Conservation (phyloP, 306 rosid species). For the Mucuna pruriens region DNA sequence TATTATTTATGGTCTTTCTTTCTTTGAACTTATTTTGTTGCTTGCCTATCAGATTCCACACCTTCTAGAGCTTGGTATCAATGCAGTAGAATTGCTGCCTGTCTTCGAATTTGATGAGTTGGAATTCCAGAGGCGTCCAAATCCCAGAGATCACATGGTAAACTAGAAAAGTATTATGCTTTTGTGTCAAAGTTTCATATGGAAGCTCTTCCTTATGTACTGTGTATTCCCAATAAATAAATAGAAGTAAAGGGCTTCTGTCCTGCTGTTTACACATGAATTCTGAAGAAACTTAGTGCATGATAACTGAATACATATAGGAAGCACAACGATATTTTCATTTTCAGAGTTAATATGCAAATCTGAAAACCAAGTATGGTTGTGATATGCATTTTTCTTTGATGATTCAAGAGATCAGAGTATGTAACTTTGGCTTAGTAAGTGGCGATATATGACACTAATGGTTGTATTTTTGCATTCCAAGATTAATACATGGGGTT, state of each 20-base stretch:
- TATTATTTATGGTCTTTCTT: not conserved
- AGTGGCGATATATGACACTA: conserved; percentile 30
- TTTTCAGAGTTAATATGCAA: conserved; percentile 19
- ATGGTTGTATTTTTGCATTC: conserved; percentile 32
- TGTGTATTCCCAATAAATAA: conserved; percentile 6
- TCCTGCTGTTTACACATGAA: not conserved
- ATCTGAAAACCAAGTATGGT: conserved; percentile 2
- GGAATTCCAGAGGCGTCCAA: conserved; percentile 85
- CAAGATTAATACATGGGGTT: conserved; percentile 98
- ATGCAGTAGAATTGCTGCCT: conserved; percentile 90
- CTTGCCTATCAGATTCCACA: conserved; percentile 78
- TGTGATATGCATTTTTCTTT: not conserved
- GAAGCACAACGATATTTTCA: not conserved
- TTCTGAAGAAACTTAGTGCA: not conserved
- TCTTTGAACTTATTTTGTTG: conserved; percentile 32
- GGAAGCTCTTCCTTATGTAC: conserved; percentile 23
- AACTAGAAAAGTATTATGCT: conserved; percentile 20
- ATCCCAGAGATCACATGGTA: conserved; percentile 99
- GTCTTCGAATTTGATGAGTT: conserved; percentile 94
- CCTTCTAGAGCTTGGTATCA: conserved; percentile 93
- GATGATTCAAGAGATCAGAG: conserved; percentile 25
- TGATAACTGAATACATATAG: conserved; percentile 7
- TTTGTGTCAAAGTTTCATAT: conserved; percentile 8
- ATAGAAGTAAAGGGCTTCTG: not conserved
- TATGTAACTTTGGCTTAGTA: conserved; percentile 29